Conservation (phyloP, 306 rosid genomes). For the Alnus rubra region DNA sequence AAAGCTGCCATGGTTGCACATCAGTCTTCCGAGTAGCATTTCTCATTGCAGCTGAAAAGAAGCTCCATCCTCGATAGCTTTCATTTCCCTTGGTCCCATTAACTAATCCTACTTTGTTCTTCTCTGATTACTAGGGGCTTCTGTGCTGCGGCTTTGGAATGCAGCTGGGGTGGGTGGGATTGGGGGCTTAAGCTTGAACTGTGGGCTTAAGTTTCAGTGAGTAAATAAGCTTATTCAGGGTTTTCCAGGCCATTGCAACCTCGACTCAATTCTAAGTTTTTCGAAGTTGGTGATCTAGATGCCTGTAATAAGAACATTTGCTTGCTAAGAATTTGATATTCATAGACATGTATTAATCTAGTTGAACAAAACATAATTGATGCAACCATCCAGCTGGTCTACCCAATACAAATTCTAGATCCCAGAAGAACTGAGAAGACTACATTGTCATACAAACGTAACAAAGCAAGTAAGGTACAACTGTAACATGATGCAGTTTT, state of each 20-base stretch:
- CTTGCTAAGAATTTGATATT: background rate
- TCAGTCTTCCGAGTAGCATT: no score
- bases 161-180: background rate
- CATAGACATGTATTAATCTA: background rate
- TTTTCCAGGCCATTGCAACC: no score
- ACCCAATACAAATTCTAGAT: background rate
- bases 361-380: background rate
- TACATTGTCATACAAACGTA: background rate
- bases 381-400: background rate
- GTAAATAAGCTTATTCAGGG: background rate
- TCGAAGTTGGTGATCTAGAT: background rate
- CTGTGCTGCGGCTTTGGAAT: no score
- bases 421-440: background rate
- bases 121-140: background rate
- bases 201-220: background rate
- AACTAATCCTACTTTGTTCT: no score
- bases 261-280: background rate
- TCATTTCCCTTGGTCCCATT: no score
- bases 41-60: no score
- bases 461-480: constrained; percentile 8
- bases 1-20: no score
- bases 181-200: background rate
- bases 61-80: no score
- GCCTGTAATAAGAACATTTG: background rate
- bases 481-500: background rate